phyloP scores from a whole-genome alignment of 208 protist genomes.

The Acanthamoeba comandoni region DNA sequence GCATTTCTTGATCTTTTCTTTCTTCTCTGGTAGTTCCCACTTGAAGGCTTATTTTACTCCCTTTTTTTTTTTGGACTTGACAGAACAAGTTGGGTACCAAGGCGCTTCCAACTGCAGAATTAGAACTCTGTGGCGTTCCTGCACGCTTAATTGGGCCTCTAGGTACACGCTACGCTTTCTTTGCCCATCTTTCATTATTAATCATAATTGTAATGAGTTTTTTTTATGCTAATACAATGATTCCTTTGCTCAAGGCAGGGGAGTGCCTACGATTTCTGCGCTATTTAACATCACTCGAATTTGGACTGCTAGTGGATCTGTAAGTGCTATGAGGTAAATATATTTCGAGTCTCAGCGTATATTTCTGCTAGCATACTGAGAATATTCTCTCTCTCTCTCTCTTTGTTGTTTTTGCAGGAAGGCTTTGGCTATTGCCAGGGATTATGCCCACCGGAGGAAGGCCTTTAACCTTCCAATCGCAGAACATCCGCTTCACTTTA shows the following conservation, averaged over 20 bases:
- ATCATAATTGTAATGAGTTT: too few relatives aligned
- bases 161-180: slow-evolving; percentile 10
- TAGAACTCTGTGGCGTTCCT: slow-evolving; percentile 67
- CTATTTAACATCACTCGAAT: slow-evolving; percentile 78
- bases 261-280: slow-evolving; percentile 58
- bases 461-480: slow-evolving; percentile 72
- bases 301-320: slow-evolving; percentile 26
- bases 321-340: slow-evolving; percentile 25
- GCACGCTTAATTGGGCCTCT: slow-evolving; percentile 61
- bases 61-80: neutral
- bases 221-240: too few relatives aligned
- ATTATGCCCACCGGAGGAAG: slow-evolving; percentile 71
- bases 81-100: slow-evolving; percentile 84
- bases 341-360: neutral
- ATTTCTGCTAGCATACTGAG: neutral
- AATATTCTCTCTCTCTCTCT: neutral
- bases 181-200: neutral
- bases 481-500: slow-evolving; percentile 68
- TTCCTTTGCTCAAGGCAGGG: neutral
- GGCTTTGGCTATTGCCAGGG: slow-evolving; percentile 48
- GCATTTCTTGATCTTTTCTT: neutral
- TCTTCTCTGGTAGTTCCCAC: neutral
- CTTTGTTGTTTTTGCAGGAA: neutral
- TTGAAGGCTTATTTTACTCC: neutral
- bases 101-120: slow-evolving; percentile 81